Evolutionary conservation across 2,329 filamentous ascomycete species (phyloP).

Genomic region (Penicillium digitatum): DNA sequence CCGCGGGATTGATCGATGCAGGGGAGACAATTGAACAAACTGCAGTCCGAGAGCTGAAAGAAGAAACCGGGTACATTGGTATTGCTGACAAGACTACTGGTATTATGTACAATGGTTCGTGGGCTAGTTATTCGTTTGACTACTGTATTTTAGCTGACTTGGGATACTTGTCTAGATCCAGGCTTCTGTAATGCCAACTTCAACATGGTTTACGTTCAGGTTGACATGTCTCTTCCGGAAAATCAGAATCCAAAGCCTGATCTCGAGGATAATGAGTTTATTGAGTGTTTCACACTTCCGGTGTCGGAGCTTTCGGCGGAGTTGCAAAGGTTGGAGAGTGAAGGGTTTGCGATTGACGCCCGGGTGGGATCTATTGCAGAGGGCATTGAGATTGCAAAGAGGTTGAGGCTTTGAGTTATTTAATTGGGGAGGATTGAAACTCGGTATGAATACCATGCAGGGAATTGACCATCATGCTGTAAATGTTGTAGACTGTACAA

Average conservation of each 20-base stretch:
- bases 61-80: constrained; percentile 61
- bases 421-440: too few relatives aligned
- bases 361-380: constrained; percentile 73
- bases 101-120: constrained; percentile 44
- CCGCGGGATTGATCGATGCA: constrained; percentile 56
- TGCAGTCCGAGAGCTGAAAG: constrained; percentile 55
- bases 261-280: constrained; percentile 75
- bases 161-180: constrained; percentile 34
- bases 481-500: background rate
- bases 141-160: background rate
- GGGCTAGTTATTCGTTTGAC: background rate
- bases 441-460: too few relatives aligned
- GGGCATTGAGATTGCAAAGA: constrained; percentile 68
- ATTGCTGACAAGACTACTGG: constrained; percentile 37
- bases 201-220: constrained; percentile 62
- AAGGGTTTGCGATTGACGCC: constrained; percentile 75
- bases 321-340: constrained; percentile 60
- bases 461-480: too few relatives aligned
- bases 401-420: constrained; percentile 25
- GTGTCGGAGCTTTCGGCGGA: constrained; percentile 62
- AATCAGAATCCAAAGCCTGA: constrained; percentile 66
- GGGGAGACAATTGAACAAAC: constrained; percentile 54
- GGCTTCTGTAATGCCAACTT: constrained; percentile 49
- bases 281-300: constrained; percentile 69
- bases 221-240: constrained; percentile 64